These are phyloP conservation scores for Cordyceps cateniannulata DNA, from an alignment of 2,329 filamentous ascomycete genomes.

Conservation along the genomic window DNA sequence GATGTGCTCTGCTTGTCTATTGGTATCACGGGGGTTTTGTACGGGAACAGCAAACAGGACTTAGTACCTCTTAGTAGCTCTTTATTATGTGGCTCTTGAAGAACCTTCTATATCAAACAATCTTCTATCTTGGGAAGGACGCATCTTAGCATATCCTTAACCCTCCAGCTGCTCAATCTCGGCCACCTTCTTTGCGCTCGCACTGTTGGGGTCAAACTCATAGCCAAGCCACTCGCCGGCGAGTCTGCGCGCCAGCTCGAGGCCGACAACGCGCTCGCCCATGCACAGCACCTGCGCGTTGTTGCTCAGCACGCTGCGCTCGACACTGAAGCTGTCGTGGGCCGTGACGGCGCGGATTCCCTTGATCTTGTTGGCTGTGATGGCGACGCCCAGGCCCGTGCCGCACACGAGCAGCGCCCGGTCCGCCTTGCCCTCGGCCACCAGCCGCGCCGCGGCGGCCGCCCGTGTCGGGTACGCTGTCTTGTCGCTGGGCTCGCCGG, in stretches of 20 bases:
- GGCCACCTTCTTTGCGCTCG: conserved; percentile 39
- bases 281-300: conserved; percentile 84
- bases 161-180: conserved; percentile 35
- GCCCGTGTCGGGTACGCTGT: conserved; percentile 78
- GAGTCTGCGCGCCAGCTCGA: conserved; percentile 72
- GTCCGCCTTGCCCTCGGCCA: conserved; percentile 60
- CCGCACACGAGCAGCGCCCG: conserved; percentile 79
- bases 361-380: conserved; percentile 81
- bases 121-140: not conserved
- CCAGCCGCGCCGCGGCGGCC: conserved; percentile 60
- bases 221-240: conserved; percentile 82
- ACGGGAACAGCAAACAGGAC: not conserved
- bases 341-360: conserved; percentile 83
- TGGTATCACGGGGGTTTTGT: not conserved
- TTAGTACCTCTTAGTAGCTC: not conserved
- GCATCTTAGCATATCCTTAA: not conserved
- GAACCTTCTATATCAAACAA: not conserved
- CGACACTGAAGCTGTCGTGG: conserved; percentile 79
- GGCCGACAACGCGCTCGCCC: conserved; percentile 74
- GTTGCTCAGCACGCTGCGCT: conserved; percentile 74
- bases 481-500: conserved; percentile 59
- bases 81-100: not conserved
- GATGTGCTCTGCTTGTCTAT: too few species aligned
- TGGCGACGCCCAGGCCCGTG: conserved; percentile 80
- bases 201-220: conserved; percentile 59